These are phyloP conservation scores for Exophiala bonariae DNA, from an alignment of 2,329 filamentous ascomycete species.

Conservation along the genomic window DNA sequence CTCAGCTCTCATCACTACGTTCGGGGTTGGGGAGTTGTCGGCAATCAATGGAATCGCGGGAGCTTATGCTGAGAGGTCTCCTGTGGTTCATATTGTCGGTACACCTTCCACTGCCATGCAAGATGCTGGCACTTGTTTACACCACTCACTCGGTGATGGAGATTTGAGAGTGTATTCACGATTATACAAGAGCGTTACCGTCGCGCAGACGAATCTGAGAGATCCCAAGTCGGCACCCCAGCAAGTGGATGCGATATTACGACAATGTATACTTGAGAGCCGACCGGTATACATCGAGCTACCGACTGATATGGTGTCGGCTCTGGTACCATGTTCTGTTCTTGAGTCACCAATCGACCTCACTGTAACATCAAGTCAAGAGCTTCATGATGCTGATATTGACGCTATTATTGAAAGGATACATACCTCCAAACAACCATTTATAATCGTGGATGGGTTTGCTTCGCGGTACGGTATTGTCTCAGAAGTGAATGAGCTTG, in stretches of 20 bases:
- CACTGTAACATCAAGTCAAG: constrained; percentile 7
- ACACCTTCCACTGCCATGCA: constrained; percentile 13
- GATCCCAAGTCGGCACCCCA: constrained; percentile 47
- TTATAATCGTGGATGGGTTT: constrained; percentile 55
- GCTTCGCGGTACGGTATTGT: constrained; percentile 33
- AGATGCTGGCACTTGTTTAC: constrained; percentile 20
- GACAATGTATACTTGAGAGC: constrained; percentile 52
- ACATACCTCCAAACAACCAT: constrained; percentile 44
- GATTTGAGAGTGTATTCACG: constrained; percentile 53
- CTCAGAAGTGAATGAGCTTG: constrained; percentile 45
- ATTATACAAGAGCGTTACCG: constrained; percentile 51
- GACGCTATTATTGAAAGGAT: constrained; percentile 38
- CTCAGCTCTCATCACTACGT: constrained; percentile 53
- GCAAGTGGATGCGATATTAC: constrained; percentile 52
- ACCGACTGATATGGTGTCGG: constrained; percentile 34
- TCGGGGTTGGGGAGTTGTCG: constrained; percentile 56
- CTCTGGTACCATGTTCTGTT: constrained; percentile 7
- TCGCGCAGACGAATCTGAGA: constrained; percentile 47
- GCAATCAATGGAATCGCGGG: constrained; percentile 36
- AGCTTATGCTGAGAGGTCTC: constrained; percentile 59
- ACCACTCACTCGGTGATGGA: constrained; percentile 44
- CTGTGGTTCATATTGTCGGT: constrained; percentile 62
- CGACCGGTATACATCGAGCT: constrained; percentile 59
- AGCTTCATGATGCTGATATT: constrained; percentile 17
- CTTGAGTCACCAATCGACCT: constrained; percentile 6